phyloP scores from a whole-genome alignment of 139 green algal species.

The Auxenochlorella pyrenoidosa region DNA sequence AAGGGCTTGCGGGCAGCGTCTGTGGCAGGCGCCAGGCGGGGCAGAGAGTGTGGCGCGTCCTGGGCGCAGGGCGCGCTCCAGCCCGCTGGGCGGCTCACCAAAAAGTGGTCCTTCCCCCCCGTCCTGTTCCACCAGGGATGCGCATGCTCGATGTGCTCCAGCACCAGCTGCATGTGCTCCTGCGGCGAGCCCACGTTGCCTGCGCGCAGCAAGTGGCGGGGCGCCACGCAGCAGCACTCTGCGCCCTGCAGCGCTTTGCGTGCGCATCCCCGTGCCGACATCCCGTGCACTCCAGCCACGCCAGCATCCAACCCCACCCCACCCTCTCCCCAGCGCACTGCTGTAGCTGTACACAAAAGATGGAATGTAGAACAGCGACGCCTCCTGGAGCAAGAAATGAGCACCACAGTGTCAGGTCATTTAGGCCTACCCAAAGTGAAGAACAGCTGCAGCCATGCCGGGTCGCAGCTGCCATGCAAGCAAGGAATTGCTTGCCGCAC shows the following conservation, averaged over 20 bases:
- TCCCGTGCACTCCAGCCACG: no score
- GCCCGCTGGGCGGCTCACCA: neutral
- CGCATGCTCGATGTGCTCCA: neutral
- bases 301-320: neutral
- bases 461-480: no score
- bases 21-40: no score
- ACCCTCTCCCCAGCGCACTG: neutral
- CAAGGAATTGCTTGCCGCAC: no score
- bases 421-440: no score
- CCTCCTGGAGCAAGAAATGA: neutral
- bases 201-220: neutral
- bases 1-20: neutral
- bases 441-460: no score
- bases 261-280: no score
- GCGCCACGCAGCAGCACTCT: no score
- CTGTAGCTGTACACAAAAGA: neutral
- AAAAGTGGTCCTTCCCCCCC: neutral
- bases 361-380: neutral
- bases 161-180: neutral
- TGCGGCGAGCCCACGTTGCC: neutral
- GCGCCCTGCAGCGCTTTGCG: no score
- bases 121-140: neutral
- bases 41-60: no score
- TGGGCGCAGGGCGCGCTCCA: neutral
- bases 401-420: no score